phyloP scores from a whole-genome alignment of 2,329 filamentous ascomycete species.

The Talaromyces sp. region DNA sequence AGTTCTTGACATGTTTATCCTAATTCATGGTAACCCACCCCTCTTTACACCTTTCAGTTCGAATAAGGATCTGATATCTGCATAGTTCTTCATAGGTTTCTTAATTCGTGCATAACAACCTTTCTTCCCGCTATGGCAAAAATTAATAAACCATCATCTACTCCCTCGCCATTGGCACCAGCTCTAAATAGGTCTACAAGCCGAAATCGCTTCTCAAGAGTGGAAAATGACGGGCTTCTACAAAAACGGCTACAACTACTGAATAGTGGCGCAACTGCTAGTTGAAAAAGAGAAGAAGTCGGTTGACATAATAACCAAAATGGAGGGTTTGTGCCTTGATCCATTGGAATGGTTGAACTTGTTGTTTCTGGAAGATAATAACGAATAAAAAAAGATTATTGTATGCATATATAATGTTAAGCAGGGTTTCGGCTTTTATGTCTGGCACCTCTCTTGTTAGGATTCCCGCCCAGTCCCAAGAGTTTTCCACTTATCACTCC shows the following conservation, averaged over 20 bases:
- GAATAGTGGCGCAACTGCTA: background rate
- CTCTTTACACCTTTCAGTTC: no score
- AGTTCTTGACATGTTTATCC: no score
- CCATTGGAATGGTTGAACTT: background rate
- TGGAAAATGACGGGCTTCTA: background rate
- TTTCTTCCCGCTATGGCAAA: no score
- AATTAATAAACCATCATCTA: no score
- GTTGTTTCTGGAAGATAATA: background rate
- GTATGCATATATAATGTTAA: background rate
- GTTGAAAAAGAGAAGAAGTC: background rate
- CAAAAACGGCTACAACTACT: background rate
- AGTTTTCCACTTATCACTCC: slow-evolving; percentile 26
- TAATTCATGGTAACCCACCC: no score
- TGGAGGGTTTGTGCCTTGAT: background rate
- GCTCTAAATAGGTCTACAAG: background rate
- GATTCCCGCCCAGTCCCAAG: slow-evolving; percentile 14
- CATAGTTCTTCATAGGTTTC: no score
- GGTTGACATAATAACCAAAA: background rate
- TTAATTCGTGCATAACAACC: no score
- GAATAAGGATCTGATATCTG: no score
- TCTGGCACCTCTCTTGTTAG: background rate
- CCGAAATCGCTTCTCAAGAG: background rate
- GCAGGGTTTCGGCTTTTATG: background rate
- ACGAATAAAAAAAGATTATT: no score
- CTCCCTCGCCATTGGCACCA: background rate